These are phyloP conservation scores for Phytophthora agathidicida DNA, from an alignment of 352 stramenopile genomes.

Conservation along the genomic window DNA sequence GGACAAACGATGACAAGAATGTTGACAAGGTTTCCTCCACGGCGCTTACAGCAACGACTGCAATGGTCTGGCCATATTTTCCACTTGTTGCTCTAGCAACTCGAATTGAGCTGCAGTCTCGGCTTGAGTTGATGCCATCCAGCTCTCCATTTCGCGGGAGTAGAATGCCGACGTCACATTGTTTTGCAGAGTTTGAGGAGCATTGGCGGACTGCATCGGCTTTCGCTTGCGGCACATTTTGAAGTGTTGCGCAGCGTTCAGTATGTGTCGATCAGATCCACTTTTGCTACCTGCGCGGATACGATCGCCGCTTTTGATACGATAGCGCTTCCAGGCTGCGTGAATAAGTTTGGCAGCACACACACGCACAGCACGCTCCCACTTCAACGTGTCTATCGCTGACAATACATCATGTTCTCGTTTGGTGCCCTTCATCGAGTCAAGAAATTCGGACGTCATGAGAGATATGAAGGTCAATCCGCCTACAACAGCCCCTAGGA, in stretches of 20 bases:
- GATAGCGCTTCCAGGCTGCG: conserved; percentile 40
- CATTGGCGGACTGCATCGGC: conserved; percentile 27
- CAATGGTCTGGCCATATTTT: conserved; percentile 9
- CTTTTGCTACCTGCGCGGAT: background rate
- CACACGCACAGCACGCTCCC: conserved; percentile 39
- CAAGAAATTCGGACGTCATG: conserved; percentile 70
- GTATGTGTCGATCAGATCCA: conserved; percentile 4
- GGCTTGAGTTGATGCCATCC: conserved; percentile 1
- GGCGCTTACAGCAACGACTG: conserved; percentile 21
- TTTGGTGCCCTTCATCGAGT: conserved; percentile 64
- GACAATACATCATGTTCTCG: conserved; percentile 55
- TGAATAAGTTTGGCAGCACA: conserved; percentile 43
- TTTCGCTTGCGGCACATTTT: conserved; percentile 36
- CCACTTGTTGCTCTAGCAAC: conserved; percentile 19
- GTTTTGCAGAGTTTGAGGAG: conserved; percentile 17
- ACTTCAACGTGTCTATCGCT: conserved; percentile 49
- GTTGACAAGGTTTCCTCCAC: conserved; percentile 33
- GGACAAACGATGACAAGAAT: conserved; percentile 25
- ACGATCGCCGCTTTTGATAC: background rate
- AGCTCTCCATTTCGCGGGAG: conserved; percentile 6
- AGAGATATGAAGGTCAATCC: conserved; percentile 60
- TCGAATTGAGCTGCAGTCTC: conserved; percentile 16
- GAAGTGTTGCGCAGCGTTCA: conserved; percentile 33
- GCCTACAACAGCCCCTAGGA: conserved; percentile 58
- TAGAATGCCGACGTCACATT: conserved; percentile 5